Base-by-base conservation (phyloP, 345 rosid genomes). In the Salix dunnii region DNA sequence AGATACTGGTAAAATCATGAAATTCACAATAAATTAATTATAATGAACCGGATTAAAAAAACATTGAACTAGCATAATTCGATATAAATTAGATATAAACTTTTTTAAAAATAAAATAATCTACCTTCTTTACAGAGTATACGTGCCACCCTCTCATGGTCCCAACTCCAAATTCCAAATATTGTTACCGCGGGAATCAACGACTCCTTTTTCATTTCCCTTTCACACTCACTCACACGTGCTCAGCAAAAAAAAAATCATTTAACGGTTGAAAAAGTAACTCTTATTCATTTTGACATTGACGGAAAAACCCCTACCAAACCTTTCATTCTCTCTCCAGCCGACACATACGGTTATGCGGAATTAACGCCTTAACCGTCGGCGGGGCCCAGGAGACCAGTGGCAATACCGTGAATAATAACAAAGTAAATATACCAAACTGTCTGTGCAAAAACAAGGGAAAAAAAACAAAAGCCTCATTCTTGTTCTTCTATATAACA, bases 331-430 rank as follows among this genome's bases (percentile, higher is more conserved):
- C 62, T 55, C 27, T 55, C 25, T 5, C 46, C 2, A 36, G 49
- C 73, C n/a, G 73, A 30, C 55, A 68, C 64, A 67, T 75, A 70
- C 82, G 74, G 82, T 74, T 74, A 77, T 18, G 89, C 88, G 88
- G 88, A 87, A 81, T 89, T 88, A 82, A 89, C 89, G 90, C 88
- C 89, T 79, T 84, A 88, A 94, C 98, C 68, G 97, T 83, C 91
- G 83, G 83, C 84, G 83, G 95, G 87, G 49, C 94, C 94, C 80
- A 25, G 2, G 13, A 4, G 30, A 75, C 16, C 4, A 82, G 80
- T 89, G 94, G 92, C 87, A 85, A 21, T 42, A 6, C 13, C 61
- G 97, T 92, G 87, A 90, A 78, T 88, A 78, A 81, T 2, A 6
- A 31, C 69, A 25, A 66, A 18, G 20, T 3, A 18, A 6, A 67